Conservation (phyloP, 257 asterid genomes). For the Nicotiana otophora region DNA sequence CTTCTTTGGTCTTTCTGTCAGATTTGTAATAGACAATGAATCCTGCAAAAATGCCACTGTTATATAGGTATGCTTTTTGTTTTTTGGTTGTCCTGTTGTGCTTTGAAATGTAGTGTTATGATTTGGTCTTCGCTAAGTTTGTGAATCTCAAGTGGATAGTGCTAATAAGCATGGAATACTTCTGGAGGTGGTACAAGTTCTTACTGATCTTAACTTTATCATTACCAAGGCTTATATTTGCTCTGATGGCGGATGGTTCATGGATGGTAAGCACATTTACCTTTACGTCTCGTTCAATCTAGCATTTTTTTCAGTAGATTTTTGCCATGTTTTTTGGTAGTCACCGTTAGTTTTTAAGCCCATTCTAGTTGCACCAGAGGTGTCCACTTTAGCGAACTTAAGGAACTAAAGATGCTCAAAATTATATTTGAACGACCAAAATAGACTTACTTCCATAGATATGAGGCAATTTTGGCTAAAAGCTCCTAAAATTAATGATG, state of each 20-base stretch:
- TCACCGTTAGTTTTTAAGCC: too few relatives aligned
- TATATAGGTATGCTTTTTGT: slow-evolving; percentile 50
- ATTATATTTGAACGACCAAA: too few relatives aligned
- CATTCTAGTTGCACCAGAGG: too few relatives aligned
- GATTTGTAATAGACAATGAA: slow-evolving; percentile 86
- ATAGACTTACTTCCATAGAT: too few relatives aligned
- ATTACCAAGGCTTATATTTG: slow-evolving; percentile 84
- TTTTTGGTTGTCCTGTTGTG: background rate
- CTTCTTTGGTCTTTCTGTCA: slow-evolving; percentile 22
- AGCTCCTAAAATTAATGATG: background rate
- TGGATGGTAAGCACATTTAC: slow-evolving; percentile 69
- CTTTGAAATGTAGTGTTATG: background rate
- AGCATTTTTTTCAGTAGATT: too few relatives aligned
- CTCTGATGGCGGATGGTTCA: slow-evolving; percentile 99
- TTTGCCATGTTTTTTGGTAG: too few relatives aligned
- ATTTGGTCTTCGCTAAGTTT: background rate
- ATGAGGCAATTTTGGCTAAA: too few relatives aligned
- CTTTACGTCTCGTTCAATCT: too few relatives aligned
- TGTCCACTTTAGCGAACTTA: too few relatives aligned
- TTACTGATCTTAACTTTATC: slow-evolving; percentile 84
- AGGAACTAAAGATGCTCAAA: too few relatives aligned
- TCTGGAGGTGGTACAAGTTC: slow-evolving; percentile 85
- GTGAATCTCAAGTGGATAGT: slow-evolving; percentile 67
- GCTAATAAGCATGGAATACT: slow-evolving; percentile 92
- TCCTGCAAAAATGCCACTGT: slow-evolving; percentile 88